Evolutionary conservation across 495 filamentous ascomycete species (phyloP), one percentile per base, ranked within the genome.

Genomic region (Thermochaetoides thermophila): DNA sequence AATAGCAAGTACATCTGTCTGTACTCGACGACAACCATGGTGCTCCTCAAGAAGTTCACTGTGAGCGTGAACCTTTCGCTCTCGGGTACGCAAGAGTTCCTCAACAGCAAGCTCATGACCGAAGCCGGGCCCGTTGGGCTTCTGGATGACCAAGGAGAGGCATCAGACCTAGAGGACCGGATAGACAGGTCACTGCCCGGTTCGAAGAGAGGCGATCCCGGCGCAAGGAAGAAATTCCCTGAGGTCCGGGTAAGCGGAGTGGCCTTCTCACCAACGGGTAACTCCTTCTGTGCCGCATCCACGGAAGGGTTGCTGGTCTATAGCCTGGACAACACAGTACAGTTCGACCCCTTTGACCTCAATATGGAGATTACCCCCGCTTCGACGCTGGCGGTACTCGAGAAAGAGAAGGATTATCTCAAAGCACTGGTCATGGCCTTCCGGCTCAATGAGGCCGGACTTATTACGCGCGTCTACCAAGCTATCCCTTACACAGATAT

Each of bases 1-100:
- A 94, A 85, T 56, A 93, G 83, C 71, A 97, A 95, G 59, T 94
- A 84, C 49, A 92, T 97, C 18, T 96, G 91, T 49, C 61, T 97
- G 34, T 97, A 97, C 54, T 84, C 89, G 31, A 81, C 89, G 15
- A 68, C 69, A 27, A 87, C 85, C 3, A 84, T 85, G 46, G 81
- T 82, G 3, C 62, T 97, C n/a, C 59, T 94, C 34, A 92, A 87
- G 45, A 93, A 93, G 42, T 96, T 76, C 48, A 93, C 86, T 1
- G 84, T 95, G 37, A 89, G 82, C 26, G 72, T 91, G 51, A 97
- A 97, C 52, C 68, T 92, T 3, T 87, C 85, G 11, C 65, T 97
- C 4, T 85, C 94, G 17, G 89, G 89, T 8, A 96, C 91, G 1
- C 87, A 94, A 45, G 89, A 96, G 55, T 89, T 85, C 61, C 71